Percentiles rank a stretch among this genome's conserved stretches.
Conservation (phyloP, 2,329 filamentous ascomycete species). For the Curvularia spicifera region DNA sequence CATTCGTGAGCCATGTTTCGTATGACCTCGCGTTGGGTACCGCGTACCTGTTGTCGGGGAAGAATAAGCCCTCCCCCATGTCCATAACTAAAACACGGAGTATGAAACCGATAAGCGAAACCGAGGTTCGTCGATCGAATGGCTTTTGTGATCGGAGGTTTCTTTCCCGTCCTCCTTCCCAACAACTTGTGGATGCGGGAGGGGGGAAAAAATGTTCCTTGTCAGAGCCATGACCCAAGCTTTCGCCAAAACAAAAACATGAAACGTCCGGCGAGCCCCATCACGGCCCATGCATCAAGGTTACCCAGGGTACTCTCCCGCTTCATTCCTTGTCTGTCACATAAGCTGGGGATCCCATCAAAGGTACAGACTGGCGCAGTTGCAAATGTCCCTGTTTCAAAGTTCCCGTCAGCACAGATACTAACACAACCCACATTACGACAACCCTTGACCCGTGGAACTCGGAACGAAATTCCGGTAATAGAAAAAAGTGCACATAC, state of each 20-base stretch:
- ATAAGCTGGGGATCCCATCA: slow-evolving; percentile 25
- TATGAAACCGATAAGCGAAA: slow-evolving; percentile 16
- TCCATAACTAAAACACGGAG: slow-evolving; percentile 12
- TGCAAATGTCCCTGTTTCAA: slow-evolving; percentile 49
- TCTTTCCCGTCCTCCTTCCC: not conserved
- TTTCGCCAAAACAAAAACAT: not conserved
- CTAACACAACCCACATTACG: not conserved
- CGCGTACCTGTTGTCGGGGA: slow-evolving; percentile 4
- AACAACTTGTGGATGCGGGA: not conserved
- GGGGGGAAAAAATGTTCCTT: not conserved
- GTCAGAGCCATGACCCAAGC: not conserved
- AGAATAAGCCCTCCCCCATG: slow-evolving; percentile 1
- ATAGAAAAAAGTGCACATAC: slow-evolving; percentile 65
- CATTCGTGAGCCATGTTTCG: not conserved
- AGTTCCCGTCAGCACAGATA: slow-evolving; percentile 8
- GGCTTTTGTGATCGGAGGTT: not conserved
- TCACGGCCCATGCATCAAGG: not conserved
- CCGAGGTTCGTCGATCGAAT: slow-evolving; percentile 9
- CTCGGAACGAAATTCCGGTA: slow-evolving; percentile 1
- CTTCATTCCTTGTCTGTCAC: not conserved
- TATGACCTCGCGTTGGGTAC: not conserved
- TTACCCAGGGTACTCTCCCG: not conserved
- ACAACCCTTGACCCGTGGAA: not conserved
- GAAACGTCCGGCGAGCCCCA: not conserved
- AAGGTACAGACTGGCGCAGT: slow-evolving; percentile 50